phyloP scores from a whole-genome alignment of 352 stramenopile species.

The Detonula confervacea region DNA sequence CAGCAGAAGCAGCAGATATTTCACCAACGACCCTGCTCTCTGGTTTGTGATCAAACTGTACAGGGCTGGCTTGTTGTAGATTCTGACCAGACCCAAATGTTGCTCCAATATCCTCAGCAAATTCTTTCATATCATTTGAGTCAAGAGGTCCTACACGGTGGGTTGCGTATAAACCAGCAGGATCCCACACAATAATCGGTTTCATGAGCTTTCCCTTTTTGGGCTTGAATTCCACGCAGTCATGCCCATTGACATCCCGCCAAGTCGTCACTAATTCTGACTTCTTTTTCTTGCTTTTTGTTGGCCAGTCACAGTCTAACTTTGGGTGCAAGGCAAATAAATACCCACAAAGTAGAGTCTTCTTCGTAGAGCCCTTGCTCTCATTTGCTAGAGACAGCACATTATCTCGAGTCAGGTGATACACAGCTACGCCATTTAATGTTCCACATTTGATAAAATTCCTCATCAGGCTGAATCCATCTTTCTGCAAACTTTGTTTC shows the following conservation, averaged over 20 bases:
- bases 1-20: neutral
- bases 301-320: constrained; percentile 16
- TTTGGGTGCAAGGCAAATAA: constrained; percentile 26
- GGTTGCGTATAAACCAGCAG: constrained; percentile 24
- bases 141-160: constrained; percentile 34
- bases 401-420: constrained; percentile 33
- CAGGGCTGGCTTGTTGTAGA: neutral
- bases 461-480: constrained; percentile 21
- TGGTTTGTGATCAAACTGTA: neutral
- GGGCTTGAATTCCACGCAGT: constrained; percentile 35
- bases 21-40: constrained; percentile 22
- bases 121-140: constrained; percentile 28
- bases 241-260: constrained; percentile 29
- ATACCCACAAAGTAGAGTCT: constrained; percentile 31
- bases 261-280: constrained; percentile 20
- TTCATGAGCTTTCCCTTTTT: constrained; percentile 30
- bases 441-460: constrained; percentile 30
- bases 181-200: constrained; percentile 36
- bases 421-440: constrained; percentile 26
- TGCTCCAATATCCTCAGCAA: constrained; percentile 29
- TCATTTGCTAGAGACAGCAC: constrained; percentile 34
- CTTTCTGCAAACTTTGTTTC: neutral
- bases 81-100: neutral
- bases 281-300: constrained; percentile 36
- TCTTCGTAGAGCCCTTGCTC: constrained; percentile 25